These are phyloP conservation scores for Ogataea nakhonphanomensis DNA, from an alignment of 805 yeast genomes.

Conservation along the genomic window DNA sequence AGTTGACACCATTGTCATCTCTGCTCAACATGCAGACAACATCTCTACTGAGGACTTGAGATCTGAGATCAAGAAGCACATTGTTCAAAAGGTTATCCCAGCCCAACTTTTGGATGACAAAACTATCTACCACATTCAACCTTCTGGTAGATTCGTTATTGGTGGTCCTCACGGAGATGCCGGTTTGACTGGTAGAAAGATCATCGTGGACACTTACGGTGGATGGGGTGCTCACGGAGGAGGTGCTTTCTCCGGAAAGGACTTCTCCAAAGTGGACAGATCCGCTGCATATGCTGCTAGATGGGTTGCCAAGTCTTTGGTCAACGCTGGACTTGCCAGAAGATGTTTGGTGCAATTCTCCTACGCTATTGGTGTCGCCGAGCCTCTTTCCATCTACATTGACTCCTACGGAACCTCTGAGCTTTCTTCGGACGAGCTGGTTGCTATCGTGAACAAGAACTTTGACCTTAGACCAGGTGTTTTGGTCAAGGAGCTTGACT, in stretches of 20 bases:
- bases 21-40: constrained; percentile 97
- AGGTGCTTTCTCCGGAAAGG: constrained; percentile 99
- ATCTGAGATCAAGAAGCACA: constrained; percentile 68
- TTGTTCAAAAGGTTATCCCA: constrained; percentile 91
- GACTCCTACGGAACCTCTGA: constrained; percentile 98
- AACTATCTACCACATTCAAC: constrained; percentile 97
- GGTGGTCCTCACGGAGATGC: constrained; percentile 99
- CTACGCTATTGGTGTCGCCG: constrained; percentile 99
- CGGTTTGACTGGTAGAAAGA: constrained; percentile 99
- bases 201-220: constrained; percentile 99
- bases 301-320: constrained; percentile 99
- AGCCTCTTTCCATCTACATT: constrained; percentile 95
- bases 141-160: constrained; percentile 98
- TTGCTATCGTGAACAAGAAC: constrained; percentile 86
- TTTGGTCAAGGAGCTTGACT: constrained; percentile 91
- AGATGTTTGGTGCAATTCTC: constrained; percentile 98
- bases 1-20: constrained; percentile 96
- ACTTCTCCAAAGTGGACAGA: constrained; percentile 99
- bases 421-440: constrained; percentile 84
- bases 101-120: constrained; percentile 85
- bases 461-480: constrained; percentile 99
- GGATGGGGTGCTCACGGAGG: constrained; percentile 99
- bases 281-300: constrained; percentile 99
- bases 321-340: constrained; percentile 90
- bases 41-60: constrained; percentile 93